These are phyloP conservation scores for Jackrogersella multiformis DNA, from an alignment of 495 filamentous ascomycete genomes.

Conservation along the genomic window DNA sequence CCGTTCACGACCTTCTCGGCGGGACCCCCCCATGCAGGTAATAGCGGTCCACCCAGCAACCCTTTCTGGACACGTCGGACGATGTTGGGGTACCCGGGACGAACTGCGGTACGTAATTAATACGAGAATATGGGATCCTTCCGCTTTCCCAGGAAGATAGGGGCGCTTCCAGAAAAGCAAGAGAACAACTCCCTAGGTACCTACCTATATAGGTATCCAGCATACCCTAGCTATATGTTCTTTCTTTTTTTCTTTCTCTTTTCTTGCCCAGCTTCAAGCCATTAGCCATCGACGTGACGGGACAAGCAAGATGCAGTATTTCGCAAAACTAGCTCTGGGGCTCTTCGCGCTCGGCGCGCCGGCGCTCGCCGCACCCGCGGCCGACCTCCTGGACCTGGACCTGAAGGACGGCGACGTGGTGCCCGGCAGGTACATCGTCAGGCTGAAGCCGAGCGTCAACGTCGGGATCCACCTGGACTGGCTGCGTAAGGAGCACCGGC, in stretches of 20 bases:
- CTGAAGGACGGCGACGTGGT: conserved; percentile 44
- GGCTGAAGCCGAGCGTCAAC: conserved; percentile 54
- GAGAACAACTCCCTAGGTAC: neutral
- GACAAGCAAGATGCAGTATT: conserved; percentile 21
- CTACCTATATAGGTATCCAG: neutral
- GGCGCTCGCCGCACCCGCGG: conserved; percentile 8
- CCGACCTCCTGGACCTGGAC: conserved; percentile 13
- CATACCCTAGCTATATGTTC: neutral
- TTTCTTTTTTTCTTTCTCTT: neutral
- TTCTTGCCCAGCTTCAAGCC: conserved; percentile 1
- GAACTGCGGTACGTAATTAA: conserved; percentile 14
- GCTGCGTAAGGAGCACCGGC: conserved; percentile 30
- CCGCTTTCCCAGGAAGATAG: conserved; percentile 7
- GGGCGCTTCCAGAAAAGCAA: conserved; percentile 8
- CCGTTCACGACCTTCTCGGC: conserved; percentile 17
- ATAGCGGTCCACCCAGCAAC: conserved; percentile 3
- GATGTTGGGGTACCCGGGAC: neutral
- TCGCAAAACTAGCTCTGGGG: conserved; percentile 8
- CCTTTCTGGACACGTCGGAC: conserved; percentile 15
- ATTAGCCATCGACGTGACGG: neutral
- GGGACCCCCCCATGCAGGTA: conserved; percentile 10
- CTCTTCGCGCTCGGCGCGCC: conserved; percentile 19
- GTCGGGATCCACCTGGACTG: conserved; percentile 29
- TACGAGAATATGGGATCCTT: conserved; percentile 21
- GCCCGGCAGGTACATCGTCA: conserved; percentile 62